Base-by-base conservation (phyloP, 2,329 filamentous ascomycete genomes). In the Teratosphaeriaceae sp. region DNA sequence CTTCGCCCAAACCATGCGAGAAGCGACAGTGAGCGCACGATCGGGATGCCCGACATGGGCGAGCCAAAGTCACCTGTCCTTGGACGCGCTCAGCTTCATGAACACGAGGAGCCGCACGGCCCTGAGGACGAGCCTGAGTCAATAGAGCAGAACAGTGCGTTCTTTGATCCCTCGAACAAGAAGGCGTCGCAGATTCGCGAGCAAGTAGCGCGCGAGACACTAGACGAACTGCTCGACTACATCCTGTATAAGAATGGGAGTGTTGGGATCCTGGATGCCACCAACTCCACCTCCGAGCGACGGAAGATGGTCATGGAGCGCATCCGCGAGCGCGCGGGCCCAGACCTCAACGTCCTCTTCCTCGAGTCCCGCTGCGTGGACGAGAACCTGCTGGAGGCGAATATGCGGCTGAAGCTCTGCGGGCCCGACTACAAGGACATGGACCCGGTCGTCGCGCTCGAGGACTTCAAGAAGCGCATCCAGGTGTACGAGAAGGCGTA, bases 351-450 rank as follows among this genome's bases (percentile, higher is more conserved):
- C 23, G 88, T 98, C 15, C 72, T 98, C 9, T 98, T 97, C 63
- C 84, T 98, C 21, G 92, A 98, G 69, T 95, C 88, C 57, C 84
- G 94, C 40, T 98, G 92, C 65, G 76, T 88, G 47, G 89, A 97
- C 55, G 74, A 85, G 46, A 79, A 79, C 52, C 72, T 97, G 20
- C 74, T 97, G 27, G 89, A 97, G 65, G 87, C 89, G 15, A 97
- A 97, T 60, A 97, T 97, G 88, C 88, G 90, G 21, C 71, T 97
- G 49, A 97, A 97, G 71, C 79, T 97, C 5, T 94, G 87, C 3
- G 92, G 92, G 0, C 92, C 92, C 0, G 92, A 98, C 65, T 98
- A 98, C 70, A 87, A 84, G 58, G 87, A 88, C 61, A 94, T 95
- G 67, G 90, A 98, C 56, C 90, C 92, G 0, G 69, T 79, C 43